These are phyloP conservation scores for Perkinsus olseni DNA, from an alignment of 169 alveolate species.

Conservation along the genomic window DNA sequence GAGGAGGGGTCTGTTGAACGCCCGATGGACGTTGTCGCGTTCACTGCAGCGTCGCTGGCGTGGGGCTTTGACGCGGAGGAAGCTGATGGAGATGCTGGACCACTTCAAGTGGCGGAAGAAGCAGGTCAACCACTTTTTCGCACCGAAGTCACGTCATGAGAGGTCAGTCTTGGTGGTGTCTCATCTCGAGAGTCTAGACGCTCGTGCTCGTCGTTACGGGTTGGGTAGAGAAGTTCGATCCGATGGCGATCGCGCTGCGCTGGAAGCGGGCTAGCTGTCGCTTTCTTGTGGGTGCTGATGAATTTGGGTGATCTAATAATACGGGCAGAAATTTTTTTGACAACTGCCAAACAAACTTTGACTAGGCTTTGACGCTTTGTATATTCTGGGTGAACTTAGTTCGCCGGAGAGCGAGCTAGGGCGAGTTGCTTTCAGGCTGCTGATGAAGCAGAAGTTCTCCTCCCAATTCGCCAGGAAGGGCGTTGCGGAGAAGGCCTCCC, in stretches of 20 bases:
- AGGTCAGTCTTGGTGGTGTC: neutral
- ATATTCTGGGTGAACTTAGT: too few species aligned
- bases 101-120: slow-evolving; percentile 2
- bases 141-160: neutral
- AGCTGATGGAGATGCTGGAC: slow-evolving; percentile 9
- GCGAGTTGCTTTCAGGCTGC: neutral
- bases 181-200: neutral
- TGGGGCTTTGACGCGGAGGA: slow-evolving; percentile 28
- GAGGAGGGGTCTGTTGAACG: neutral
- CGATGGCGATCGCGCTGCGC: too few species aligned
- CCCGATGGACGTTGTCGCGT: neutral
- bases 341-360: neutral
- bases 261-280: too few species aligned
- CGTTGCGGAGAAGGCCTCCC: neutral
- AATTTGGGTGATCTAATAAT: too few species aligned
- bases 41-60: slow-evolving; percentile 31
- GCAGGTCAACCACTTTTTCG: neutral
- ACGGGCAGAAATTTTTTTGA: too few species aligned
- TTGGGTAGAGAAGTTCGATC: neutral
- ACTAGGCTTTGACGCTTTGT: neutral
- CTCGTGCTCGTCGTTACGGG: neutral
- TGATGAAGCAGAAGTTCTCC: neutral
- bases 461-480: neutral
- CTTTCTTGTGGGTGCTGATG: too few species aligned
- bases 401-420: neutral